Base-by-base conservation (phyloP, 495 filamentous ascomycete species). In the Penicillium ochrochloron region DNA sequence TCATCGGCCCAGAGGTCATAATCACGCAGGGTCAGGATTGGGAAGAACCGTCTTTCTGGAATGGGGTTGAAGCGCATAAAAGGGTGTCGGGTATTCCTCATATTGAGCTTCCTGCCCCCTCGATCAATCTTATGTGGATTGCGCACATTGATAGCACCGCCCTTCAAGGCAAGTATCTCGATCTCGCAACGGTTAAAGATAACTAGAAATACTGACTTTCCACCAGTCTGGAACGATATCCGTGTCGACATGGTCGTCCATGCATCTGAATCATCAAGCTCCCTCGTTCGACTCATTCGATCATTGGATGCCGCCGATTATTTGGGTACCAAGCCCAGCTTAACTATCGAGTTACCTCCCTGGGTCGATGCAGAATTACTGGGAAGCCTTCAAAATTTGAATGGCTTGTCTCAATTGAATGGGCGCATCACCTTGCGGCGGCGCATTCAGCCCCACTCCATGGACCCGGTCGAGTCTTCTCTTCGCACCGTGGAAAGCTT, bases 291-390 rank as follows among this genome's bases (percentile, higher is more conserved):
- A 53, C 80, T 96, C 23, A 79, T 97, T 1, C 83, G 84, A 59
- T 94, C 92, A 21, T 79, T 97, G 19, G 78, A 86, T 66, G 78
- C 78, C 9, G 91, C 92, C 1, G 92, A 96, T 64, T 94, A 90
- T 71, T 84, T 87, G 60, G 86, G 86, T 4, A 80, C 85, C 12
- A 70, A 80, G 8, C 92, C 93, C 2, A 84, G 88, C 70, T 73
- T 97, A 21, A 94, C 91, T 14, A 86, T 97, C 59, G 93, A 97
- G 68, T 85, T 97, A 25, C 90, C 92, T 7, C 76, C 83, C 59
- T 75, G 83, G 35, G 78, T 92, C 9, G 91, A 94, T 61, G 66
- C 72, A 41, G 81, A 84, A 7, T 87, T 89, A 23, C 80, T 82
- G 59, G 71, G 72, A 7, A 93, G 86, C 67, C 71, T 94, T 15